Percentiles rank a stretch among this genome's conserved stretches.
phyloP scores from a whole-genome alignment of 805 yeast genomes.

The Cephaloascus albidus region DNA sequence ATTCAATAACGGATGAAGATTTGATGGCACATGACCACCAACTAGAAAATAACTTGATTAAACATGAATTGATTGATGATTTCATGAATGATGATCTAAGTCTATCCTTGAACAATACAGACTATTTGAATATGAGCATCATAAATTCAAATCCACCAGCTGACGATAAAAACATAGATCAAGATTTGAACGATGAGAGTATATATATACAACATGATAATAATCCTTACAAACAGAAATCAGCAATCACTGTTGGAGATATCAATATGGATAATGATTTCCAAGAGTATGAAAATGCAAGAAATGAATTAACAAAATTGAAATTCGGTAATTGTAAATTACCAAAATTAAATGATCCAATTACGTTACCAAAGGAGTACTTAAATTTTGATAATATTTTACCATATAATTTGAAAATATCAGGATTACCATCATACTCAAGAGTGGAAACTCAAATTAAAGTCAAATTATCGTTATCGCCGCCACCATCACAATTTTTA shows the following conservation, averaged over 20 bases:
- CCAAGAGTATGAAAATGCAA: slow-evolving; percentile 28
- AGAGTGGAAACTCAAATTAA: slow-evolving; percentile 96
- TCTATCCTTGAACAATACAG: slow-evolving; percentile 1
- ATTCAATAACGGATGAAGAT: too few species aligned
- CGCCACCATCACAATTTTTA: slow-evolving; percentile 66
- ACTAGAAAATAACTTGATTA: too few species aligned
- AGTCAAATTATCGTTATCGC: slow-evolving; percentile 55
- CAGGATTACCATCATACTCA: slow-evolving; percentile 68
- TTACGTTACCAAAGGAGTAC: slow-evolving; percentile 16
- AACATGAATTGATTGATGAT: background rate
- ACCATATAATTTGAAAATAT: slow-evolving; percentile 42
- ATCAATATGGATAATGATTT: slow-evolving; percentile 10
- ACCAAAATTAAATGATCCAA: background rate
- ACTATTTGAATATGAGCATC: background rate
- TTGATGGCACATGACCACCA: too few species aligned
- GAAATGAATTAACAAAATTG: slow-evolving; percentile 40
- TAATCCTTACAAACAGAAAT: too few species aligned
- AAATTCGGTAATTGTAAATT: slow-evolving; percentile 39
- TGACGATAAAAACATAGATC: background rate
- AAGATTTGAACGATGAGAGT: background rate
- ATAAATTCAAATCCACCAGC: background rate
- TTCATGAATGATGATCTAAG: slow-evolving; percentile 1
- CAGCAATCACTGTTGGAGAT: background rate
- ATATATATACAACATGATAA: background rate
- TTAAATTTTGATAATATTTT: slow-evolving; percentile 14